Conservation (phyloP, 2,329 filamentous ascomycete genomes). For the Apiospora sp. region DNA sequence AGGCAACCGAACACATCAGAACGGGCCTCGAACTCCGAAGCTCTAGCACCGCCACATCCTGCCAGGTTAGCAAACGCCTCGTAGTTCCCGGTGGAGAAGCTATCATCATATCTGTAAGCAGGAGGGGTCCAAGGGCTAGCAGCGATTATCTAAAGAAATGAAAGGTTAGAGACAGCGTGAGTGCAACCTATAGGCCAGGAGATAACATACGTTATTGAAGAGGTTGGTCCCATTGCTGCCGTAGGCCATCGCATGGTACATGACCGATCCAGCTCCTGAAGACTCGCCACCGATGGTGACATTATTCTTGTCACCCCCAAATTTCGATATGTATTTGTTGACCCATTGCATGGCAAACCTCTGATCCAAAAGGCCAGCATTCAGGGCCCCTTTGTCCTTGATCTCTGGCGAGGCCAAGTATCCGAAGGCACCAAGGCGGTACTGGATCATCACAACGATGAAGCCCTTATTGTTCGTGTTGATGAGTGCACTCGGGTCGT, state of each 20-base stretch:
- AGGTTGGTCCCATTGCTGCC: conserved; percentile 53
- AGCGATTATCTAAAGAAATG: conserved; percentile 33
- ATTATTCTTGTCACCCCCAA: conserved; percentile 59
- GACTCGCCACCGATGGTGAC: conserved; percentile 63
- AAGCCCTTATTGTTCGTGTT: conserved; percentile 52
- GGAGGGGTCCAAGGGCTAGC: conserved; percentile 39
- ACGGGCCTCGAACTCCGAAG: conserved; percentile 32
- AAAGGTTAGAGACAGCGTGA: conserved; percentile 29
- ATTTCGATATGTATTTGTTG: conserved; percentile 57
- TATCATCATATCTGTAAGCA: conserved; percentile 36
- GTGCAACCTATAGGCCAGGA: conserved; percentile 33
- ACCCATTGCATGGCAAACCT: conserved; percentile 61
- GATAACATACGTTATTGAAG: conserved; percentile 45
- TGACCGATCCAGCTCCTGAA: conserved; percentile 53
- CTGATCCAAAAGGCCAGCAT: conserved; percentile 60
- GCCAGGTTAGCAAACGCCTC: conserved; percentile 43
- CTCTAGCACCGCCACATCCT: conserved; percentile 40
- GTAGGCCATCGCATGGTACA: conserved; percentile 56
- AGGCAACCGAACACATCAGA: conserved; percentile 45
- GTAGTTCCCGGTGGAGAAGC: conserved; percentile 37
- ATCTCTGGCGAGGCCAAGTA: conserved; percentile 58
- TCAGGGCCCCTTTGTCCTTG: conserved; percentile 40
- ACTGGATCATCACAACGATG: conserved; percentile 52
- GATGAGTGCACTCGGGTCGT: conserved; percentile 35
- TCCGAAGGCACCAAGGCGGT: conserved; percentile 52